Percentiles rank a stretch among this genome's conserved stretches.
These are phyloP conservation scores for Cyclotella distinguenda DNA, from an alignment of 108 stramenopile species.

Conservation along the genomic window DNA sequence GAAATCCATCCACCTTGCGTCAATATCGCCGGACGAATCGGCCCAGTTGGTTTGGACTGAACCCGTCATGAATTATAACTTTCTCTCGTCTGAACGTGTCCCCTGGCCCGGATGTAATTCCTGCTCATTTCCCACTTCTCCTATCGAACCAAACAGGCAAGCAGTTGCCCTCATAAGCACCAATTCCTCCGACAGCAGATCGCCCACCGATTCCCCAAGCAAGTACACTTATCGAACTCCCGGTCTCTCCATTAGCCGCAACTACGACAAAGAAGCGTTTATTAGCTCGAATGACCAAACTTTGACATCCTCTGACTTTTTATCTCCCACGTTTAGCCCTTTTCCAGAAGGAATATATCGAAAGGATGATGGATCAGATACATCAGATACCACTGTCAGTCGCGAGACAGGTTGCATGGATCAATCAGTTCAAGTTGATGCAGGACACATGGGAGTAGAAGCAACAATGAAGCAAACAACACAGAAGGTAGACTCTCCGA, in stretches of 20 bases:
- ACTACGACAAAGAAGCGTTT: constrained; percentile 11
- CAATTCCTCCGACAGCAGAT: background rate
- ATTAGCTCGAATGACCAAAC: background rate
- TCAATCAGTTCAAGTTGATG: background rate
- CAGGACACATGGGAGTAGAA: too few relatives aligned
- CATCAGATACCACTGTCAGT: constrained; percentile 9
- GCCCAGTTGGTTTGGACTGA: too few relatives aligned
- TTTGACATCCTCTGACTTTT: background rate
- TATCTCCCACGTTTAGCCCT: background rate
- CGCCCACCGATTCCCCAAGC: background rate
- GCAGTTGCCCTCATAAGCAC: too few relatives aligned
- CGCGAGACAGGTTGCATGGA: background rate
- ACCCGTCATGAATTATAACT: too few relatives aligned
- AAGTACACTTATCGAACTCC: constrained; percentile 17
- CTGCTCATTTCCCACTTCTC: too few relatives aligned
- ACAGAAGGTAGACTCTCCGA: too few relatives aligned
- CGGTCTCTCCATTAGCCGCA: constrained; percentile 8
- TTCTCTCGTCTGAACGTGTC: too few relatives aligned
- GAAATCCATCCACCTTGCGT: too few relatives aligned
- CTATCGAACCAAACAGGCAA: background rate
- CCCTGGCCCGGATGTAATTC: too few relatives aligned
- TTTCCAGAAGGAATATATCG: background rate
- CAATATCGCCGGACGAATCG: too few relatives aligned
- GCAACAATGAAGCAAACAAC: too few relatives aligned
- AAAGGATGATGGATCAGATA: constrained; percentile 14